Conservation (phyloP, 441 rosid species). For the Croton setiger region DNA sequence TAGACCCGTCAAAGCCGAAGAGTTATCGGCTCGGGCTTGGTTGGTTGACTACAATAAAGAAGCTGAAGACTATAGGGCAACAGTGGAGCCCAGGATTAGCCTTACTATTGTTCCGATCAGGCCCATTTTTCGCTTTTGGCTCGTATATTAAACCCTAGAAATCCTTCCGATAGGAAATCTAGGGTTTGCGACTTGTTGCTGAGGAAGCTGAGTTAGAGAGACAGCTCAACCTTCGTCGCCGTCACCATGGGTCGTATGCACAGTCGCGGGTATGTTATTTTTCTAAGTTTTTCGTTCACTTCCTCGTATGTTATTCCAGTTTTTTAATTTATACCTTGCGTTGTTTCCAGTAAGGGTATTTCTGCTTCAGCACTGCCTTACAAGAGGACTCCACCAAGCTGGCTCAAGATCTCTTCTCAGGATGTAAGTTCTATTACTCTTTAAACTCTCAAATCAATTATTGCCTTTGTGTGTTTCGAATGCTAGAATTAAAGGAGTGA, state of each 20-base stretch:
- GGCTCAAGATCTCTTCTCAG: slow-evolving; percentile 65
- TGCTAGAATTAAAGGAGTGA: not conserved
- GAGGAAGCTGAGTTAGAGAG: slow-evolving; percentile 11
- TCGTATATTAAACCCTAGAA: slow-evolving; percentile 18
- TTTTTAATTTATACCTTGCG: not conserved
- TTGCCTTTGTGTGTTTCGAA: not conserved
- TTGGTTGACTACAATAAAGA: not conserved
- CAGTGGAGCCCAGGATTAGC: not conserved
- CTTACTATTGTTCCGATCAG: not conserved
- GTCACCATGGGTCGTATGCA: slow-evolving; percentile 89
- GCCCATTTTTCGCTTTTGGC: not conserved
- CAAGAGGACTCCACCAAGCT: slow-evolving; percentile 74
- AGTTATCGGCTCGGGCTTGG: not conserved
- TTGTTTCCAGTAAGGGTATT: slow-evolving; percentile 46
- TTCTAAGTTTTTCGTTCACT: not conserved
- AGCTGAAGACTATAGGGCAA: not conserved
- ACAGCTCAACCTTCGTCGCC: slow-evolving; percentile 8
- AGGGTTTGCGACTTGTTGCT: slow-evolving; percentile 28
- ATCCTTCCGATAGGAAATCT: not conserved
- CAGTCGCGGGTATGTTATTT: slow-evolving; percentile 52
- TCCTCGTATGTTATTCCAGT: not conserved
- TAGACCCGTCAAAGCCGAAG: not conserved
- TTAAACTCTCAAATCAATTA: not conserved
- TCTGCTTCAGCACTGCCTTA: slow-evolving; percentile 87
- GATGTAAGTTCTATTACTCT: slow-evolving; percentile 31